Base-by-base conservation (phyloP, 2,329 filamentous ascomycete genomes). In the Cladophialophora yegresii region DNA sequence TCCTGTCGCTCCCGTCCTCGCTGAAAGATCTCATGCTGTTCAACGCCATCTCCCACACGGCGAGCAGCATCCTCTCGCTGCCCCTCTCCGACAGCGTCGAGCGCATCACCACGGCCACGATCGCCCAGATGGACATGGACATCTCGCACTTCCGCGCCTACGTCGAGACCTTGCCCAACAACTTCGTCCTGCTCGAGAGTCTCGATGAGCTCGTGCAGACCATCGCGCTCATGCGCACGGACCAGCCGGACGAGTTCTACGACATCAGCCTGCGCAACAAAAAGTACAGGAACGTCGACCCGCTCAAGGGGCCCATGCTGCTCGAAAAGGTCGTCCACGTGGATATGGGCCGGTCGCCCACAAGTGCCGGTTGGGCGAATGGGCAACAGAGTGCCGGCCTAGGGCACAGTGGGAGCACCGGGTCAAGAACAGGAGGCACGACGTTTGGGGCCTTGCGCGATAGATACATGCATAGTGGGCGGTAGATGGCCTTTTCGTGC, bases 1-100 rank as follows among this genome's bases (percentile, higher is more conserved):
- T 99, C 4, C 84, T 99, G 1, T 93, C 93, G 1, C 81, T 99
- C n/a, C 95, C 96, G 0, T 88, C 92, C 32, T 91, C 96, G 73
- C 97, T 99, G 77, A 98, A 98, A 75, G 92, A 96, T 75, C 87
- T 97, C 62, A 96, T 99, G 72, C 98, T 99, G 79, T 97, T 96
- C 74, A 95, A 98, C 75, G 95, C 95, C 0, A 84, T 99, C 40
- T 92, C 88, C 61, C 95, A 99, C 76, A 92, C 95, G 1, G 89
- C 91, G 3, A 90, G 90, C 67, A 91, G 90, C 76, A 95, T 97
- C 62, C 67, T 71, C 13, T 85, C 87, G 26, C 84, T 96, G 9
- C 91, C 92, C 0, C 83, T 97, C 45, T 89, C 92, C 10, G 80
- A 87, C 0, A 86, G 89, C 33, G 92, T 98, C 36, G 91, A 88